Evolutionary conservation across 2,329 filamentous ascomycete species (phyloP).

Genomic region (Claviceps sp.): DNA sequence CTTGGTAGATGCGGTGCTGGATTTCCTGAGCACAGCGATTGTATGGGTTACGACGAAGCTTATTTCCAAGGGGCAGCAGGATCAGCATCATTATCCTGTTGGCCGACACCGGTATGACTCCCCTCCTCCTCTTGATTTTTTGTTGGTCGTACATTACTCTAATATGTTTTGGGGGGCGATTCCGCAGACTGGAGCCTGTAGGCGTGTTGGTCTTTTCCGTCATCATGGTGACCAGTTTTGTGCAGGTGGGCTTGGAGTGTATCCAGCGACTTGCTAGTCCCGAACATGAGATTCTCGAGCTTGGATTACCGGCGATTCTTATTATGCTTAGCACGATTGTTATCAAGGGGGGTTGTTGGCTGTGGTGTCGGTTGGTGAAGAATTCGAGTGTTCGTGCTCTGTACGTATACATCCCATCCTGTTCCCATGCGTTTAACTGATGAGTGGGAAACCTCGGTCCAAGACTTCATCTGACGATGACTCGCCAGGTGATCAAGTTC

Average conservation of each 20-base stretch:
- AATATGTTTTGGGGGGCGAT: too few relatives aligned
- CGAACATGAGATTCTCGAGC: conserved; percentile 56
- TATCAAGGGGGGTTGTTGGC: conserved; percentile 71
- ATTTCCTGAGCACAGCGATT: conserved; percentile 71
- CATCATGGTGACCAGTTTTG: conserved; percentile 77
- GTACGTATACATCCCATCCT: conserved; percentile 20
- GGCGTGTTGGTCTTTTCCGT: conserved; percentile 72
- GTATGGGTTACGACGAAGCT: conserved; percentile 67
- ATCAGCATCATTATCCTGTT: conserved; percentile 67
- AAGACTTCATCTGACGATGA: too few relatives aligned
- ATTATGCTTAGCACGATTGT: conserved; percentile 76
- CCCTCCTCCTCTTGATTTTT: background rate
- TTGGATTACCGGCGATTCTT: conserved; percentile 56
- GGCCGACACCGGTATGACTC: conserved; percentile 45
- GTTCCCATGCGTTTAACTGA: too few relatives aligned
- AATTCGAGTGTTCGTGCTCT: conserved; percentile 79
- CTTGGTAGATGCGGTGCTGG: conserved; percentile 65
- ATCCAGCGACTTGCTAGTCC: conserved; percentile 46
- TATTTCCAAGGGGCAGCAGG: conserved; percentile 50
- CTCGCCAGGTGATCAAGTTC: too few relatives aligned
- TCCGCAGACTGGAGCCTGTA: conserved; percentile 54
- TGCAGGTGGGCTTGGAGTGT: conserved; percentile 62
- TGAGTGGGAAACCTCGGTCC: too few relatives aligned
- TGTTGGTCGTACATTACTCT: background rate
- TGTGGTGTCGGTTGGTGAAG: conserved; percentile 76